Conservation (phyloP, 192 early-diverging fungal species). For the Entomortierella parvispora region DNA sequence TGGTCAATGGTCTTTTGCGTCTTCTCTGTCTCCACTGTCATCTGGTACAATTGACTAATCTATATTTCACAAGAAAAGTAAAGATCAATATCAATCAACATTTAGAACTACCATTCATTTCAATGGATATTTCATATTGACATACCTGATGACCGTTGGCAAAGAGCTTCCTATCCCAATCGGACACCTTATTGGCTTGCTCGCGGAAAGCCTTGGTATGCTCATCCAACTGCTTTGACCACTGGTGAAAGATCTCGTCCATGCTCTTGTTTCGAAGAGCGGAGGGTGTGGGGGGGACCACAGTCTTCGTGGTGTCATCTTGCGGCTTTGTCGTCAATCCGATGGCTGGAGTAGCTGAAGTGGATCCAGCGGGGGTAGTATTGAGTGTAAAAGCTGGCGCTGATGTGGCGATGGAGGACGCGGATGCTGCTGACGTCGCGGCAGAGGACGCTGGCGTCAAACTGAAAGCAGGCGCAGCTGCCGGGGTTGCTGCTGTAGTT, state of each 20-base stretch:
- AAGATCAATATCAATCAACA: too few relatives aligned
- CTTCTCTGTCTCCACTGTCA: constrained; percentile 76
- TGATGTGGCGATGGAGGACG: constrained; percentile 23
- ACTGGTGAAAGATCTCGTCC: constrained; percentile 91
- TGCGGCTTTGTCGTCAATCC: constrained; percentile 56
- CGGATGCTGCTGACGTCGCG: constrained; percentile 15
- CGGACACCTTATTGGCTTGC: constrained; percentile 82
- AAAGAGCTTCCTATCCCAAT: constrained; percentile 90
- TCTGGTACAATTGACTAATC: constrained; percentile 82
- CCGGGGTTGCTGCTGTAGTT: constrained; percentile 21
- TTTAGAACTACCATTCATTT: too few relatives aligned
- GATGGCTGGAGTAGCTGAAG: constrained; percentile 41
- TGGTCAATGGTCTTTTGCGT: constrained; percentile 86
- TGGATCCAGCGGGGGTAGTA: constrained; percentile 51
- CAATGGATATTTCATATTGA: too few relatives aligned
- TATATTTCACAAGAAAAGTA: background rate
- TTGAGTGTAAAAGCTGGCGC: constrained; percentile 34
- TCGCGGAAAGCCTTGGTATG: constrained; percentile 86
- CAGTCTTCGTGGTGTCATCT: constrained; percentile 50
- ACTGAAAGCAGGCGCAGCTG: constrained; percentile 25
- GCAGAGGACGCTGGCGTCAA: constrained; percentile 18
- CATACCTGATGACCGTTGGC: constrained; percentile 82
- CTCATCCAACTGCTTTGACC: constrained; percentile 85
- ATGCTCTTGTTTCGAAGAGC: constrained; percentile 87
- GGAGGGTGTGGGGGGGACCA: constrained; percentile 57